phyloP scores from a whole-genome alignment of 352 stramenopile species.

The Globisporangium paroecandrum region DNA sequence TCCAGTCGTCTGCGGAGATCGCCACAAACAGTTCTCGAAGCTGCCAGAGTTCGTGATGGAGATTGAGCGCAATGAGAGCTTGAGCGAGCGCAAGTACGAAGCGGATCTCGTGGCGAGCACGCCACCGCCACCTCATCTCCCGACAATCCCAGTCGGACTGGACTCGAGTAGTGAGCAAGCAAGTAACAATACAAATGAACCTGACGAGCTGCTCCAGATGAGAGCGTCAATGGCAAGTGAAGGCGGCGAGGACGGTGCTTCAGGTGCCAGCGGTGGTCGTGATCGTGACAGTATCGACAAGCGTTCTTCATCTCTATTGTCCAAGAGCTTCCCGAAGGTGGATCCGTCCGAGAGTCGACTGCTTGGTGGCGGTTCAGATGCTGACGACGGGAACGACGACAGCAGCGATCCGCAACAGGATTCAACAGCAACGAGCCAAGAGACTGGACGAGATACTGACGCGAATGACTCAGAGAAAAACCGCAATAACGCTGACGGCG shows the following conservation, averaged over 20 bases:
- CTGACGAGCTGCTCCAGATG: conserved; percentile 12
- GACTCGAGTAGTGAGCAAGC: conserved; percentile 12
- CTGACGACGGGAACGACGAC: neutral
- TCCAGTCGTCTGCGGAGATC: conserved; percentile 36
- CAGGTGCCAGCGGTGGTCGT: neutral
- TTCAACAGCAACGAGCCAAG: neutral
- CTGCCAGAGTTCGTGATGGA: conserved; percentile 33
- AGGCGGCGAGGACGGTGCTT: neutral
- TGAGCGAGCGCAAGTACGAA: conserved; percentile 47
- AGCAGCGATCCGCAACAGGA: conserved; percentile 7
- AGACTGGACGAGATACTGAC: neutral
- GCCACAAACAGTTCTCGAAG: conserved; percentile 40
- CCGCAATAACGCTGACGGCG: neutral
- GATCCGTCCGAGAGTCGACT: conserved; percentile 35
- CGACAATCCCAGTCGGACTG: conserved; percentile 35
- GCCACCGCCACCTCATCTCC: conserved; percentile 49
- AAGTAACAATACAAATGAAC: neutral
- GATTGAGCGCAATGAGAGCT: conserved; percentile 8
- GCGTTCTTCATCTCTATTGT: conserved; percentile 9
- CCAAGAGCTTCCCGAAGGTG: conserved; percentile 30
- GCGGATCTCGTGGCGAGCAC: conserved; percentile 46
- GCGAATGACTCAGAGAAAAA: conserved; percentile 1
- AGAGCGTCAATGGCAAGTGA: neutral
- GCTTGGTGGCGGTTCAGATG: conserved; percentile 13
- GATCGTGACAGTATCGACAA: neutral